Percentiles rank a stretch among this genome's conserved stretches.
Conservation (phyloP, 176 grass and related monocot genomes). For the Lolium perenne region DNA sequence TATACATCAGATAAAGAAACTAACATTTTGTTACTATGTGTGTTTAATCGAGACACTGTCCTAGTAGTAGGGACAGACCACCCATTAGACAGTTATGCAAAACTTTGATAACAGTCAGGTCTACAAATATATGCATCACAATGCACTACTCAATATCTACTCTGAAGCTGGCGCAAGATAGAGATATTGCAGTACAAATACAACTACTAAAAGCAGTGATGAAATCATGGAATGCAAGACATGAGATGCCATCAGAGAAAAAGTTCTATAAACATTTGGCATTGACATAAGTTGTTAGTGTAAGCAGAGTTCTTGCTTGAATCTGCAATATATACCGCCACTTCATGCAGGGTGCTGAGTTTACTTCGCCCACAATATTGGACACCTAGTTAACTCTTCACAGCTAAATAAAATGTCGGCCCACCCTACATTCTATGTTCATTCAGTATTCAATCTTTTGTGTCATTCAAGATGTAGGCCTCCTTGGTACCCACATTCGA, state of each 20-base stretch:
- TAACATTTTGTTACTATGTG: not conserved
- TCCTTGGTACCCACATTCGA: not conserved
- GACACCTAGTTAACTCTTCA: not conserved
- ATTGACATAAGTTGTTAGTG: not conserved
- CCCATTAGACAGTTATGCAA: not conserved
- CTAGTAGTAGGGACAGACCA: not conserved
- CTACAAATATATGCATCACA: not conserved
- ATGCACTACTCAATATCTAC: not conserved
- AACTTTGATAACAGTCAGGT: not conserved
- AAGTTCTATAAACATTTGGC: not conserved
- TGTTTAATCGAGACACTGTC: not conserved
- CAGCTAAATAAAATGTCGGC: not conserved
- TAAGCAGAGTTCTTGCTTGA: not conserved
- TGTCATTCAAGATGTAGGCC: not conserved
- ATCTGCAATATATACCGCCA: not conserved
- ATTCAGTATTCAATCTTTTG: not conserved
- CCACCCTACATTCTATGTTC: not conserved
- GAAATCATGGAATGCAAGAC: not conserved
- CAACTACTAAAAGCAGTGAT: not conserved
- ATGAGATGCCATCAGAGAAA: not conserved
- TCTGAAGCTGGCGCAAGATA: not conserved
- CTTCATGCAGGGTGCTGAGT: not conserved
- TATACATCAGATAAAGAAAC: conserved; percentile 11
- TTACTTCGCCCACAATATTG: not conserved
- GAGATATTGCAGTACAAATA: not conserved